Evolutionary conservation across 768 basidiomycete genomes (phyloP), one percentile per base, ranked within the genome.

Genomic region (Boletus coccyginus): DNA sequence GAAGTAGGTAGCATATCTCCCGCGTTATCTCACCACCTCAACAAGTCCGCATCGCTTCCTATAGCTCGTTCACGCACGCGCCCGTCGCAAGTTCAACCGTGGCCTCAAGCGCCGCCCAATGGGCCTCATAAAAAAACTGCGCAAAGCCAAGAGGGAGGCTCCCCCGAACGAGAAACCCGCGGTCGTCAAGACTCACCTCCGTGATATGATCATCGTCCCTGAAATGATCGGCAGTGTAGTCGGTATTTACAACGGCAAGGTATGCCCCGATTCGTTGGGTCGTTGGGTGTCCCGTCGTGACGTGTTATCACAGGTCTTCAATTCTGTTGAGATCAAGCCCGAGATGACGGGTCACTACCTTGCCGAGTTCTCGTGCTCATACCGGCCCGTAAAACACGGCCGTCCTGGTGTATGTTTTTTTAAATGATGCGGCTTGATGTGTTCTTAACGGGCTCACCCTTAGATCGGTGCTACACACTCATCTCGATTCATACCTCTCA

Each of bases 261-360:
- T 92, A 69, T 59, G 75, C 73, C 3, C 56, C 24, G 3, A 32
- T 52, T 27, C 10, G 1, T 53, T 27, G n/a, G 16, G 24, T 52
- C 14, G 19, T 29, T 45, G 7, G 35, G 32, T 45, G 19, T 40
- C 31, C 9, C 9, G 17, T 40, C 14, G 17, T 61, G 40, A 55
- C 48, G 7, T 33, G 14, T 50, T 46, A 33, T 61, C 19, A 39
- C 41, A 92, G 90, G 86, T 88, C 59, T 94, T 94, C 82, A 94
- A 93, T 81, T 87, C 93, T 42, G 94, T 98, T 61, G 96, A 98
- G 78, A 95, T 98, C 82, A 98, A 96, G 82, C 95, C 97, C 63
- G 97, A 99, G 77, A 99, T 99, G 97, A 92, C 90, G 61, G 97
- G 97, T 57, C 95, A 96, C 86, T 98, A 99, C 81, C 94, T 98